Evolutionary conservation across 768 basidiomycete genomes (phyloP), one percentile per base, ranked within the genome.

Genomic region (Hydnum rufescens): DNA sequence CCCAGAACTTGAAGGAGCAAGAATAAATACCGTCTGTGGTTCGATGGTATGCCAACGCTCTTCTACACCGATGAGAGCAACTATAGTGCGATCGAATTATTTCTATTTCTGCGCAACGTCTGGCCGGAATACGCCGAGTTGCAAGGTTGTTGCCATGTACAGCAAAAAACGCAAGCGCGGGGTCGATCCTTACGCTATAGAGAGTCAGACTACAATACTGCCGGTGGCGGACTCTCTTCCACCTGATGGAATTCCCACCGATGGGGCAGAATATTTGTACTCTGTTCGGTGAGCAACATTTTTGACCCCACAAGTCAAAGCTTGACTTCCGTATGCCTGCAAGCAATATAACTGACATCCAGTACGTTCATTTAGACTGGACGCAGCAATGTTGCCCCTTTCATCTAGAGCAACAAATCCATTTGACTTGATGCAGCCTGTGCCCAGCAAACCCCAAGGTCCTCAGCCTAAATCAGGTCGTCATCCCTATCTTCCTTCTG

Each of bases 161-260:
- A n/a, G n/a, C n/a, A n/a, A n/a, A n/a, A n/a, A n/a, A n/a, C n/a
- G n/a, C n/a, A n/a, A n/a, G n/a, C n/a, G n/a, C n/a, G n/a, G n/a
- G n/a, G n/a, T n/a, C n/a, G n/a, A n/a, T n/a, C n/a, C n/a, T n/a
- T n/a, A n/a, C n/a, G n/a, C n/a, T n/a, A n/a, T n/a, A n/a, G n/a
- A n/a, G n/a, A n/a, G n/a, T n/a, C n/a, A n/a, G n/a, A n/a, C n/a
- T n/a, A n/a, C n/a, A n/a, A n/a, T n/a, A 22, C 55, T 56, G n/a
- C 55, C 55, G 5, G 55, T 56, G 23, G 55, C 55, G 3, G 54
- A 49, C 25, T 16, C 8, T 50, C 54, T 56, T 3, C 54, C 55
- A 28, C n/a, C 49, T 4, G 54, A 50, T 39, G 55, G 55, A 22
- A 53, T 52, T 25, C 55, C 55, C 29, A 8, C 19, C 13, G 54